Evolutionary conservation across 2,329 filamentous ascomycete genomes (phyloP).

Genomic region (Fusarium brevicatenulatum): DNA sequence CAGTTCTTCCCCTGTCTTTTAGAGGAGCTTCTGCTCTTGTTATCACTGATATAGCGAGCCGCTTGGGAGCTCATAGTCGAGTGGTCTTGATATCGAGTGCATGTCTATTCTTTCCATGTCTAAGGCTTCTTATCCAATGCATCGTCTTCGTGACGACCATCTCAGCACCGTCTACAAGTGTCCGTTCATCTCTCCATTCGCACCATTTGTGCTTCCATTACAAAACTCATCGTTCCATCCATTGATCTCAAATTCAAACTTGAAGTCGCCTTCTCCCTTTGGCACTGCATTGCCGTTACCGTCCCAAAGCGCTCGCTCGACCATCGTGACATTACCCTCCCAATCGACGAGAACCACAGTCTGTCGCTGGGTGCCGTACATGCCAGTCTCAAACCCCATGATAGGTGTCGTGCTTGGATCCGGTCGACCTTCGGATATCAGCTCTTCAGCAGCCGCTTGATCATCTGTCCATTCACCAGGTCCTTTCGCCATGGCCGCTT

Average conservation of each 20-base stretch:
- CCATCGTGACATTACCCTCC: conserved; percentile 69
- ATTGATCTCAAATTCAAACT: conserved; percentile 66
- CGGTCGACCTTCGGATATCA: conserved; percentile 51
- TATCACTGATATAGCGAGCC: too few relatives aligned
- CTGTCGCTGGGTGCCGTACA: conserved; percentile 74
- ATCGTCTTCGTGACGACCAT: background rate
- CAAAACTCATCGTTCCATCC: conserved; percentile 55
- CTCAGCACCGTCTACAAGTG: background rate
- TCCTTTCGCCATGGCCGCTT: conserved; percentile 52
- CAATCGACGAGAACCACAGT: conserved; percentile 71
- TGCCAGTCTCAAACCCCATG: conserved; percentile 64
- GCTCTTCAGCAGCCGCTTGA: conserved; percentile 50
- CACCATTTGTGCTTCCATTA: background rate
- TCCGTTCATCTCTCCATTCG: conserved; percentile 11
- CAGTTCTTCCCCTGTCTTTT: background rate
- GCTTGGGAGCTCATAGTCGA: background rate
- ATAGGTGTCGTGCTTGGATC: conserved; percentile 46
- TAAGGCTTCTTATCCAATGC: background rate
- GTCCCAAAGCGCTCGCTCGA: conserved; percentile 70
- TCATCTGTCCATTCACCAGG: conserved; percentile 53
- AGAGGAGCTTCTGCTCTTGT: too few relatives aligned
- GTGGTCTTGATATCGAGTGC: background rate
- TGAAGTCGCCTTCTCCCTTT: conserved; percentile 65
- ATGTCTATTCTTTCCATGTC: background rate
- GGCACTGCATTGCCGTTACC: conserved; percentile 64